Percentiles rank a stretch among this genome's conserved stretches.
phyloP scores from a whole-genome alignment of 2,329 filamentous ascomycete genomes.

The Beauveria asiatica region DNA sequence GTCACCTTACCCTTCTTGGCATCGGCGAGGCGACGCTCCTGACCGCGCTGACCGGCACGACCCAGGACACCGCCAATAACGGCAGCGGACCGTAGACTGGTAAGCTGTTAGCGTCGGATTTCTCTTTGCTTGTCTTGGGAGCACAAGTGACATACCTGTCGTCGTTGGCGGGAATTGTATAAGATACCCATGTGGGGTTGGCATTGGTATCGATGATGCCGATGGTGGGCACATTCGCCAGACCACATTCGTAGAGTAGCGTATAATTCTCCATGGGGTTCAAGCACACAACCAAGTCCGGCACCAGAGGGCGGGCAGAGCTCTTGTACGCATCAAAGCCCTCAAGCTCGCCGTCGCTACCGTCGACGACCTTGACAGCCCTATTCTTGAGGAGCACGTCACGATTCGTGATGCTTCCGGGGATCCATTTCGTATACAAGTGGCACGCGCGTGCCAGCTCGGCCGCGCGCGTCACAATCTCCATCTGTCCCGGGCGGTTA shows the following conservation, averaged over 20 bases:
- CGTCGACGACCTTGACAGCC: constrained; percentile 66
- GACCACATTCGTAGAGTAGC: constrained; percentile 80
- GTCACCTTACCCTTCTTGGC: constrained; percentile 55
- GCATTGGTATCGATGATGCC: constrained; percentile 90
- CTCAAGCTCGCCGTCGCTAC: constrained; percentile 50
- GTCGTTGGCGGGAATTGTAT: constrained; percentile 93
- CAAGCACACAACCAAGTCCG: constrained; percentile 84
- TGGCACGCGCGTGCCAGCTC: constrained; percentile 72
- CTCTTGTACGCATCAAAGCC: constrained; percentile 60
- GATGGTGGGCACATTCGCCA: constrained; percentile 85
- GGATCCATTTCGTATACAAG: constrained; percentile 86
- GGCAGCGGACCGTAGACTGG: constrained; percentile 69
- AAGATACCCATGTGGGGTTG: constrained; percentile 89
- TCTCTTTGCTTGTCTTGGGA: neutral
- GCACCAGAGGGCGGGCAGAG: constrained; percentile 60
- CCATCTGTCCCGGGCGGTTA: constrained; percentile 72
- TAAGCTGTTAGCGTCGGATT: constrained; percentile 17
- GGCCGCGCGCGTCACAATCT: constrained; percentile 73
- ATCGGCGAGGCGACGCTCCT: constrained; percentile 54
- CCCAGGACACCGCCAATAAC: constrained; percentile 82
- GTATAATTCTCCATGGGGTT: constrained; percentile 92
- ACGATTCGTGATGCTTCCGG: constrained; percentile 86
- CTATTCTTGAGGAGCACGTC: constrained; percentile 74
- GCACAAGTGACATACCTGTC: constrained; percentile 55
- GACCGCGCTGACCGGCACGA: constrained; percentile 71